phyloP scores from a whole-genome alignment of 2,329 filamentous ascomycete genomes.

The Fusarium vanettenii region DNA sequence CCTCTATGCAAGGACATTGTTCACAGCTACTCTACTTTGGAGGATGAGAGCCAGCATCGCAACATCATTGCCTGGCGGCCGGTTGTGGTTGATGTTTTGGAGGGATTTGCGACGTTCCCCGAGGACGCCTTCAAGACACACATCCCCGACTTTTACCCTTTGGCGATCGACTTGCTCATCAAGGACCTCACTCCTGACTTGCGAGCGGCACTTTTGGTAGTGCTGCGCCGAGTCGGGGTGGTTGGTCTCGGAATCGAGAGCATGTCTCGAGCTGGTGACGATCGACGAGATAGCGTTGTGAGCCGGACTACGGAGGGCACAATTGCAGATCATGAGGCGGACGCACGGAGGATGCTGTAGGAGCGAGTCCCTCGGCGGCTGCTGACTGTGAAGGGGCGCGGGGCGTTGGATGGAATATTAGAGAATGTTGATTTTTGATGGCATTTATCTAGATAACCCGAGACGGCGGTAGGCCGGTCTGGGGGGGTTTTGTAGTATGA shows the following conservation, averaged over 20 bases:
- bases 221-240: slow-evolving; percentile 87
- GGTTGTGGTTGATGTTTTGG: slow-evolving; percentile 95
- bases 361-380: slow-evolving; percentile 14
- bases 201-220: slow-evolving; percentile 78
- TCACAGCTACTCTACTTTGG: slow-evolving; percentile 82
- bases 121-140: slow-evolving; percentile 82
- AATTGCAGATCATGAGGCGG: slow-evolving; percentile 47
- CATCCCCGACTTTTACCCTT: slow-evolving; percentile 85
- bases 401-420: slow-evolving; percentile 46
- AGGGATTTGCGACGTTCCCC: slow-evolving; percentile 90
- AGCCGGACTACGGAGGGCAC: slow-evolving; percentile 49
- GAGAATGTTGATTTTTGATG: slow-evolving; percentile 44
- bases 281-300: slow-evolving; percentile 55
- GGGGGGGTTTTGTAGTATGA: slow-evolving; percentile 37
- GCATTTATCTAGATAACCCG: slow-evolving; percentile 36
- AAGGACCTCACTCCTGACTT: slow-evolving; percentile 86
- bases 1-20: slow-evolving; percentile 97
- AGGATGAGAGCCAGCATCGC: slow-evolving; percentile 95
- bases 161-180: slow-evolving; percentile 83
- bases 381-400: slow-evolving; percentile 25
- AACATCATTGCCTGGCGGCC: slow-evolving; percentile 98
- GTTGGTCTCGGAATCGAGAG: slow-evolving; percentile 70
- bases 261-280: slow-evolving; percentile 52
- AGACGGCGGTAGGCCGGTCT: slow-evolving; percentile 22
- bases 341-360: slow-evolving; percentile 51